A percentile compares a stretch with the other conserved stretches of the same genome.
phyloP scores from a whole-genome alignment of 805 yeast species.

The Ogataea kodamae region DNA sequence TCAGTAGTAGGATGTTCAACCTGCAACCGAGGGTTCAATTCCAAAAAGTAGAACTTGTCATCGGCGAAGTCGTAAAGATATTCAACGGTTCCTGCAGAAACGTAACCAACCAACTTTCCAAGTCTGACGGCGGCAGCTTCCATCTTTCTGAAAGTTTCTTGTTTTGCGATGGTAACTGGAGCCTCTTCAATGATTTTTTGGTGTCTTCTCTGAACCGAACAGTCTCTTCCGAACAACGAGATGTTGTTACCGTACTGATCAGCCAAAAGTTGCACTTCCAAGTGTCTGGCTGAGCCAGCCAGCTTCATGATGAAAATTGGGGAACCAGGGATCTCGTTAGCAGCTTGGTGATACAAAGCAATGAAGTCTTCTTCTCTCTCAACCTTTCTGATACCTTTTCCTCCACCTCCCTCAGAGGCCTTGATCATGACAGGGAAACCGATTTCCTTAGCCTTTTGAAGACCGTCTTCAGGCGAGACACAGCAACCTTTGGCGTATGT shows the following conservation, averaged over 20 bases:
- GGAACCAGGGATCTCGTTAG: conserved; percentile 97
- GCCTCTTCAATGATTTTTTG: conserved; percentile 99
- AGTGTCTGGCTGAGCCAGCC: conserved; percentile 96
- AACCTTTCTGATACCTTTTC: conserved; percentile 98
- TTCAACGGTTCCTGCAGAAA: conserved; percentile 98
- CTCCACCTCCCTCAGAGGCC: conserved; percentile 99
- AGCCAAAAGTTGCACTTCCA: conserved; percentile 95
- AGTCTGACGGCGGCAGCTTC: conserved; percentile 96
- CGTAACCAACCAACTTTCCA: conserved; percentile 96
- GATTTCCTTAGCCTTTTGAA: conserved; percentile 75
- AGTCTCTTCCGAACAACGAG: conserved; percentile 96
- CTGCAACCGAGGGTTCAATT: conserved; percentile 96
- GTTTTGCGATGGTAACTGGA: conserved; percentile 92
- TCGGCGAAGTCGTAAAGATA: conserved; percentile 92
- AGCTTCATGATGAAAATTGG: conserved; percentile 97
- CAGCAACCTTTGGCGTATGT: conserved; percentile 89
- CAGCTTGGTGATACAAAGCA: conserved; percentile 84
- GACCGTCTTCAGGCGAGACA: conserved; percentile 81
- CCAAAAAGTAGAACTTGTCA: conserved; percentile 92
- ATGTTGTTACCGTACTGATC: conserved; percentile 98
- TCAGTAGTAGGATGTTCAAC: conserved; percentile 99
- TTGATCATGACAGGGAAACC: conserved; percentile 99
- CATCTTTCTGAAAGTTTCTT: conserved; percentile 83
- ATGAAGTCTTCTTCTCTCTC: conserved; percentile 77
- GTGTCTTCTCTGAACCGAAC: conserved; percentile 99